These are phyloP conservation scores for Laguncularia racemosa DNA, from an alignment of 345 rosid species.

Conservation along the genomic window DNA sequence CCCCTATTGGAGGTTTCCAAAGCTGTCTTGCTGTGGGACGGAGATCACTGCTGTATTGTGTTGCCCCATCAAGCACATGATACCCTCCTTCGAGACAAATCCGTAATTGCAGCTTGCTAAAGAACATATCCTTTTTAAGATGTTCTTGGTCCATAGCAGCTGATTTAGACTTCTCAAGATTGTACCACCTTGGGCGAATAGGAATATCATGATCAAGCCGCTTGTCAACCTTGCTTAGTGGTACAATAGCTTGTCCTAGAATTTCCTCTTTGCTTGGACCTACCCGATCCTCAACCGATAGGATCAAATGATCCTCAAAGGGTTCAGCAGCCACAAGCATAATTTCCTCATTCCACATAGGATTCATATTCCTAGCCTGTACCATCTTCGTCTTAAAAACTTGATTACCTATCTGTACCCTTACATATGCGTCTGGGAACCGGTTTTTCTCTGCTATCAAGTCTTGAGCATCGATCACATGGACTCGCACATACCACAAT, in stretches of 20 bases:
- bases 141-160: constrained; percentile 37
- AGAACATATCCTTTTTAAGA: constrained; percentile 52
- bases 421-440: constrained; percentile 64
- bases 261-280: constrained; percentile 65
- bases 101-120: constrained; percentile 50
- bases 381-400: constrained; percentile 50
- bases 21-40: constrained; percentile 83
- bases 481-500: constrained; percentile 83
- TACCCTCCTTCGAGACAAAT: constrained; percentile 92
- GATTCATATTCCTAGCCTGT: constrained; percentile 46
- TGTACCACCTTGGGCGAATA: constrained; percentile 49
- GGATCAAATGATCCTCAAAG: constrained; percentile 57
- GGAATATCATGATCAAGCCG: constrained; percentile 49
- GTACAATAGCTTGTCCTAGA: constrained; percentile 45
- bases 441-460: constrained; percentile 49
- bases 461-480: constrained; percentile 85
- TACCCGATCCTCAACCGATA: constrained; percentile 66
- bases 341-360: constrained; percentile 85
- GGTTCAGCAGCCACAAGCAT: constrained; percentile 91
- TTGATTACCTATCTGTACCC: constrained; percentile 61
- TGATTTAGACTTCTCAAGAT: constrained; percentile 41
- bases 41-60: constrained; percentile 92
- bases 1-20: constrained; percentile 70
- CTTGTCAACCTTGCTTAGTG: constrained; percentile 35
- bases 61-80: constrained; percentile 89